These are phyloP conservation scores for Phylloboletellus chloephorus DNA, from an alignment of 1,284 basidiomycete genomes.

Conservation along the genomic window DNA sequence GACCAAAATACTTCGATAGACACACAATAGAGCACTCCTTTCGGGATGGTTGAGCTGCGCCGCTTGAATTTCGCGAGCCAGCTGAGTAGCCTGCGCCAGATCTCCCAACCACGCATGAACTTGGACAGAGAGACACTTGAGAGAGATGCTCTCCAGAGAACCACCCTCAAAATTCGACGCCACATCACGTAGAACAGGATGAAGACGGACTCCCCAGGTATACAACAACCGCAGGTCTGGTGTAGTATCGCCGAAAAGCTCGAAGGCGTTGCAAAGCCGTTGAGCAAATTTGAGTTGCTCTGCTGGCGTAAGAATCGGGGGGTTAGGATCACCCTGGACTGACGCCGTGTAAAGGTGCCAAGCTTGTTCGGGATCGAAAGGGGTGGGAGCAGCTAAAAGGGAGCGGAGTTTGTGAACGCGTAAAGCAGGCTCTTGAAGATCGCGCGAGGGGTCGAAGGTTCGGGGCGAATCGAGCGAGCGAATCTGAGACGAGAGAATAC, in stretches of 20 bases:
- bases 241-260: conserved; percentile 23
- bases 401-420: conserved; percentile 16
- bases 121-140: conserved; percentile 33
- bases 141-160: conserved; percentile 18
- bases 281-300: conserved; percentile 34
- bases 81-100: conserved; percentile 30
- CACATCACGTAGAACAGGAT: conserved; percentile 32
- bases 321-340: conserved; percentile 12
- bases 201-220: conserved; percentile 37
- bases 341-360: conserved; percentile 35
- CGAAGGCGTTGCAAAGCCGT: conserved; percentile 27
- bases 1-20: conserved; percentile 40
- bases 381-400: conserved; percentile 15
- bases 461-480: conserved; percentile 12
- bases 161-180: conserved; percentile 12
- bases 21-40: conserved; percentile 26
- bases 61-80: conserved; percentile 24
- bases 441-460: conserved; percentile 1
- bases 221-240: conserved; percentile 27
- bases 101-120: conserved; percentile 35
- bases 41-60: conserved; percentile 17
- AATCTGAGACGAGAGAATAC: conserved; percentile 17
- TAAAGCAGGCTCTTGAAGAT: conserved; percentile 5
- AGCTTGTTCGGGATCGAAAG: conserved; percentile 35
- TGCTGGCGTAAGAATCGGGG: conserved; percentile 10